These are phyloP conservation scores for Nicotiana obtusifolia DNA, from an alignment of 257 asterid genomes.

Conservation along the genomic window DNA sequence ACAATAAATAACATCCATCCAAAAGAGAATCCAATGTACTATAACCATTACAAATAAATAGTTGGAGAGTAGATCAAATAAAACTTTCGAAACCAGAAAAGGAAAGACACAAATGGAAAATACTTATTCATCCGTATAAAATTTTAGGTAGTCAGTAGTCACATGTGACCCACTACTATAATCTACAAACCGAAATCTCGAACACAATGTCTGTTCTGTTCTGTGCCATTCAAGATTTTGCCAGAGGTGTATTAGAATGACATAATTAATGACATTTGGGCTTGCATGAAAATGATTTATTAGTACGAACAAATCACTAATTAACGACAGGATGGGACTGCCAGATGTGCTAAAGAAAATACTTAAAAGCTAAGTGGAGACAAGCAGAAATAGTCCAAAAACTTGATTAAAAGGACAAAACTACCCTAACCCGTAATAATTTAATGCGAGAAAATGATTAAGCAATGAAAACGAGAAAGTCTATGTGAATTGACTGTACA, in stretches of 20 bases:
- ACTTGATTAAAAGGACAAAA: background rate
- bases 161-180: constrained; percentile 1
- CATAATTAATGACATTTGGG: background rate
- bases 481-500: constrained; percentile 13
- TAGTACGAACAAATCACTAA: background rate
- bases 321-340: background rate
- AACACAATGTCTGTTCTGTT: background rate
- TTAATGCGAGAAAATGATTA: constrained; percentile 9
- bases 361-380: background rate
- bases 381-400: background rate
- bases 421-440: background rate
- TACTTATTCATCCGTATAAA: background rate
- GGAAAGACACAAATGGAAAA: background rate
- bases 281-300: background rate
- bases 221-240: background rate
- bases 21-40: background rate
- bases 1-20: background rate
- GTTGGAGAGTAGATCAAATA: background rate
- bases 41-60: background rate
- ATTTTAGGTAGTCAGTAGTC: background rate
- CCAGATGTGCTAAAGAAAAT: background rate
- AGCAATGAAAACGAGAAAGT: constrained; percentile 22
- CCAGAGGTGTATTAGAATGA: background rate
- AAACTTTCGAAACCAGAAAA: background rate
- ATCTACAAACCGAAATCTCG: constrained; percentile 1